Base-by-base conservation (phyloP, 495 filamentous ascomycete species). In the Usnea hakonensis region DNA sequence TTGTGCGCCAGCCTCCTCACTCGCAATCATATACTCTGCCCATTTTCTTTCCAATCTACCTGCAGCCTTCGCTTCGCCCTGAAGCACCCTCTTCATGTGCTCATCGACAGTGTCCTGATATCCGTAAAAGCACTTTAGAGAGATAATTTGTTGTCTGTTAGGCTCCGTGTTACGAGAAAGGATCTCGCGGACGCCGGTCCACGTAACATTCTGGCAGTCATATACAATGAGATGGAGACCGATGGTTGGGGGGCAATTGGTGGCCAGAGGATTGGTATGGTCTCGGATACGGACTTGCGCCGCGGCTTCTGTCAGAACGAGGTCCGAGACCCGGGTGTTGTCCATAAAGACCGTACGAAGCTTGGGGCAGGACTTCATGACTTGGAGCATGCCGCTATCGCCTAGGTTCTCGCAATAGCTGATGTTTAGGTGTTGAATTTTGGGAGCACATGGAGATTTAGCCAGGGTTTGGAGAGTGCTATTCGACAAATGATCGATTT, bases 81-180 rank as follows among this genome's bases (percentile, higher is more conserved):
- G 77, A 36, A 95, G 73, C 1, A 96, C 89, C 3, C 91, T 83
- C 71, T 90, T 89, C 53, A 82, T 91, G 72, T 97, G 93, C 70
- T 96, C 90, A 61, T 96, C 87, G 26, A 96, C 91, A 4, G 92
- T 96, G 71, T 87, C 88, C 75, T 98, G 94, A 85, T 90, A 97
- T 23, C 86, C 90, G 72, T 95, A 93, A 77, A 91, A 97, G 72
- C 91, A 96, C 72, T 95, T 96, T 43, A 98, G 79, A 21, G 82
- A 76, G 58, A 97, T 89, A 57, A 96, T 83, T 66, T 94, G 85
- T 5, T 80, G 82, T 33, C 65, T 57, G 23, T 70, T 64, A 33
- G 65, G 74, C 64, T 89, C 87, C 1, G 90, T 81, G 66, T 98
- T 98, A 58, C 88, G 86, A 9, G 83, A 90, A 1, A 98, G 76